phyloP scores from a whole-genome alignment of 176 grass and related monocot species.

The Tuctoria greenei region DNA sequence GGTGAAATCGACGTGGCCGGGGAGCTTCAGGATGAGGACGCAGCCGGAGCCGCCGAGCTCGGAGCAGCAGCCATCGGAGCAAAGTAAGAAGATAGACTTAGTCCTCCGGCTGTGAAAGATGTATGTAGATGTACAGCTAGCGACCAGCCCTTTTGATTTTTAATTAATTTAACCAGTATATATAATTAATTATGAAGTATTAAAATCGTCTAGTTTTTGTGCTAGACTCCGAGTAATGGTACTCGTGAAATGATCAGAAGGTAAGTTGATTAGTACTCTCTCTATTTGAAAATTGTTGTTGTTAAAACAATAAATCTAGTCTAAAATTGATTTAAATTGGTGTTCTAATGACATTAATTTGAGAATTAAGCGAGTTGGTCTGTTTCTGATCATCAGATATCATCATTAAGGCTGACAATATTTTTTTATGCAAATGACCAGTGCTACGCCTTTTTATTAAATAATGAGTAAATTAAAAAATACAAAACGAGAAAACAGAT shows the following conservation, averaged over 20 bases:
- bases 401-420: too few species aligned
- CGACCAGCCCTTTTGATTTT: constrained; percentile 17
- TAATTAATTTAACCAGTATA: constrained; percentile 38
- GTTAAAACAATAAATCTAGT: too few species aligned
- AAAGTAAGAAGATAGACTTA: constrained; percentile 68
- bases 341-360: too few species aligned
- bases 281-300: too few species aligned
- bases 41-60: constrained; percentile 45
- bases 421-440: too few species aligned
- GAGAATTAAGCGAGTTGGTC: too few species aligned
- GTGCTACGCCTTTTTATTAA: too few species aligned
- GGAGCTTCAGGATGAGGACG: constrained; percentile 63
- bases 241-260: background rate
- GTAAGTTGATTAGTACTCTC: too few species aligned
- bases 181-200: constrained; percentile 30
- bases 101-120: constrained; percentile 64
- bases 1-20: constrained; percentile 56
- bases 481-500: too few species aligned
- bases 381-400: too few species aligned
- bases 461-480: too few species aligned
- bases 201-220: constrained; percentile 4
- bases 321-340: too few species aligned
- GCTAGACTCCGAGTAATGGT: background rate
- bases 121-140: constrained; percentile 26
- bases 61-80: constrained; percentile 42